These are phyloP conservation scores for Chrysosporium queenslandicum DNA, from an alignment of 2,329 filamentous ascomycete genomes.

Conservation along the genomic window DNA sequence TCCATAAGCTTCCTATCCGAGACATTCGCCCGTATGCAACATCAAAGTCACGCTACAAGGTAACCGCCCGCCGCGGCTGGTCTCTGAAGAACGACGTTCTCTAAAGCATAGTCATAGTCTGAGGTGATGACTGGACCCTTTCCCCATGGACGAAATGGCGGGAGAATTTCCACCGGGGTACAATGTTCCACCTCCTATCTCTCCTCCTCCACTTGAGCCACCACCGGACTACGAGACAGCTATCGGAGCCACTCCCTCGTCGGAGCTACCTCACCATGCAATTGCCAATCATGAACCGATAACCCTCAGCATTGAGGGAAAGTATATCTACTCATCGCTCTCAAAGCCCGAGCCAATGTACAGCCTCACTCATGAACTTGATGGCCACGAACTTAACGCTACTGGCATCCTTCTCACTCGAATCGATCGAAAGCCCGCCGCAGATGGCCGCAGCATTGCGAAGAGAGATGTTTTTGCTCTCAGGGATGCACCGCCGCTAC, in stretches of 20 bases:
- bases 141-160: not conserved
- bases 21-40: not conserved
- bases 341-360: slow-evolving; percentile 14
- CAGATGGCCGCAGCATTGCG: not conserved
- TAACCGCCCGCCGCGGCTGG: not conserved
- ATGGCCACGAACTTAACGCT: slow-evolving; percentile 17
- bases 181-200: not conserved
- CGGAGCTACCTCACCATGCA: not conserved
- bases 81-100: not conserved
- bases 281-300: slow-evolving; percentile 6
- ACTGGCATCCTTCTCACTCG: slow-evolving; percentile 15
- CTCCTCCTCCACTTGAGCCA: not conserved
- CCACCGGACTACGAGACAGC: slow-evolving; percentile 16
- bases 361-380: slow-evolving; percentile 16
- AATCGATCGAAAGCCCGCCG: slow-evolving; percentile 9
- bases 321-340: slow-evolving; percentile 14
- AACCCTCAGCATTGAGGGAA: slow-evolving; percentile 15
- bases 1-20: not conserved
- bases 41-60: not conserved
- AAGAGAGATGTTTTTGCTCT: slow-evolving; percentile 16
- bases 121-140: not conserved
- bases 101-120: not conserved
- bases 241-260: not conserved
- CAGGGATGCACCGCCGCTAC: slow-evolving; percentile 8
- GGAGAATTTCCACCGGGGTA: slow-evolving; percentile 1